phyloP scores from a whole-genome alignment of 768 basidiomycete genomes.

The Agaricus subrufescens region DNA sequence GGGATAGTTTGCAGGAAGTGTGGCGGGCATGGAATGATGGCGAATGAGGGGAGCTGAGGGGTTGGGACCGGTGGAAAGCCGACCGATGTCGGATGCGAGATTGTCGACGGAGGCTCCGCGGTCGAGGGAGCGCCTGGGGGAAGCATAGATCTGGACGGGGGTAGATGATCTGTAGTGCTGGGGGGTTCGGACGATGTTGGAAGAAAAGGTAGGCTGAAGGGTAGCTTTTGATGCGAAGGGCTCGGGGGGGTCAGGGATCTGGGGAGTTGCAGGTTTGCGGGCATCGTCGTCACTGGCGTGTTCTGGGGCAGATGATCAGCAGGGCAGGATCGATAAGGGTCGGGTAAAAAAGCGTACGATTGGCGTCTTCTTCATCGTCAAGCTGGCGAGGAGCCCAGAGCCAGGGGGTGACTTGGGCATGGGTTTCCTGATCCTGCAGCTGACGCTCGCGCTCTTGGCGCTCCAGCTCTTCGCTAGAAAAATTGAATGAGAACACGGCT shows the following conservation, averaged over 20 bases:
- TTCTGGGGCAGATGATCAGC: slow-evolving; percentile 2
- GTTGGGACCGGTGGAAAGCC: slow-evolving; percentile 11
- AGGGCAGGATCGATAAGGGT: neutral
- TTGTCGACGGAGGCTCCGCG: slow-evolving; percentile 13
- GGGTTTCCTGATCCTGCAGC: neutral
- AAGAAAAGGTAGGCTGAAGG: slow-evolving; percentile 64
- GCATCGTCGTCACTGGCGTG: neutral
- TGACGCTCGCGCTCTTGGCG: slow-evolving; percentile 18
- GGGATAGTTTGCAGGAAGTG: neutral
- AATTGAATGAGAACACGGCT: neutral
- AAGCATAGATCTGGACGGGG: slow-evolving; percentile 5
- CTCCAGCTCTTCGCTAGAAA: slow-evolving; percentile 28
- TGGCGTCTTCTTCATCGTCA: slow-evolving; percentile 21
- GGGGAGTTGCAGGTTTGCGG: neutral
- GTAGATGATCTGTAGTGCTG: slow-evolving; percentile 39
- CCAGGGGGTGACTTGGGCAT: slow-evolving; percentile 52
- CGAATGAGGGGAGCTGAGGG: slow-evolving; percentile 20
- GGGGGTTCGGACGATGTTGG: slow-evolving; percentile 67
- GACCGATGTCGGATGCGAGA: slow-evolving; percentile 17
- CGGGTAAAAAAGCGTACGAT: neutral
- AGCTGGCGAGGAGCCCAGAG: slow-evolving; percentile 61
- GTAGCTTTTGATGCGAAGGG: slow-evolving; percentile 47
- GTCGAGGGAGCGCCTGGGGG: slow-evolving; percentile 14
- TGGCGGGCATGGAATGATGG: slow-evolving; percentile 27
- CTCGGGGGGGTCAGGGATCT: slow-evolving; percentile 21